These are phyloP conservation scores for Eucalyptus lansdowneana DNA, from an alignment of 345 rosid genomes.

Conservation along the genomic window DNA sequence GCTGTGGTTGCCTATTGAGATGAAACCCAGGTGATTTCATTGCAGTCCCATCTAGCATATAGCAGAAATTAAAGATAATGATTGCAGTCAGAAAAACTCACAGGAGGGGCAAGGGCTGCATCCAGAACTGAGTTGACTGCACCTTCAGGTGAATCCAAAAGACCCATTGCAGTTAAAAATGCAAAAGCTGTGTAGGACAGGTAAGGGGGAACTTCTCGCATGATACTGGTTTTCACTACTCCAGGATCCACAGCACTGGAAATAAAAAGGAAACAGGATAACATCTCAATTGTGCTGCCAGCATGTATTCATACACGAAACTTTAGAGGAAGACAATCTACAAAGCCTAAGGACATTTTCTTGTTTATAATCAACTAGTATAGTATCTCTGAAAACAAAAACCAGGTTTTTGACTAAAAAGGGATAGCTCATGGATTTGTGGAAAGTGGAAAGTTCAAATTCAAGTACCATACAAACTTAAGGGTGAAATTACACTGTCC, in stretches of 20 bases:
- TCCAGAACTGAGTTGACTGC: slow-evolving; percentile 60
- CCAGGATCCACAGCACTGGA: slow-evolving; percentile 89
- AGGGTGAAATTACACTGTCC: neutral
- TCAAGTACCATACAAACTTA: neutral
- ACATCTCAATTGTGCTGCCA: neutral
- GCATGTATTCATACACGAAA: neutral
- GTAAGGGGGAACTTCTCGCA: slow-evolving; percentile 72
- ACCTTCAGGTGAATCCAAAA: slow-evolving; percentile 46
- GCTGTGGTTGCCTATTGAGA: neutral
- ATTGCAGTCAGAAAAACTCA: slow-evolving; percentile 14
- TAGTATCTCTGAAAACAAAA: neutral
- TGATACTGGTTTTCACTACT: slow-evolving; percentile 63
- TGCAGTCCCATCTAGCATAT: neutral
- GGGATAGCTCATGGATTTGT: neutral
- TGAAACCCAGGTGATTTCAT: neutral
- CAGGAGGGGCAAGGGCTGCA: slow-evolving; percentile 82
- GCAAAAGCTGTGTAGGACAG: slow-evolving; percentile 31
- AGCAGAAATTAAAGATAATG: neutral
- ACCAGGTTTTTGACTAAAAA: neutral
- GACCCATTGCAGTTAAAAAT: slow-evolving; percentile 34
- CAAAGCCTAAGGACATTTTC: neutral
- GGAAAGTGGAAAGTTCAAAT: neutral
- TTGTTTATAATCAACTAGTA: neutral
- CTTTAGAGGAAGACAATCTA: neutral
- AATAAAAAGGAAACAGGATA: neutral